A percentile compares a stretch with the other conserved stretches of the same genome.
Conservation (phyloP, 2,329 filamentous ascomycete species). For the Claviceps africana region DNA sequence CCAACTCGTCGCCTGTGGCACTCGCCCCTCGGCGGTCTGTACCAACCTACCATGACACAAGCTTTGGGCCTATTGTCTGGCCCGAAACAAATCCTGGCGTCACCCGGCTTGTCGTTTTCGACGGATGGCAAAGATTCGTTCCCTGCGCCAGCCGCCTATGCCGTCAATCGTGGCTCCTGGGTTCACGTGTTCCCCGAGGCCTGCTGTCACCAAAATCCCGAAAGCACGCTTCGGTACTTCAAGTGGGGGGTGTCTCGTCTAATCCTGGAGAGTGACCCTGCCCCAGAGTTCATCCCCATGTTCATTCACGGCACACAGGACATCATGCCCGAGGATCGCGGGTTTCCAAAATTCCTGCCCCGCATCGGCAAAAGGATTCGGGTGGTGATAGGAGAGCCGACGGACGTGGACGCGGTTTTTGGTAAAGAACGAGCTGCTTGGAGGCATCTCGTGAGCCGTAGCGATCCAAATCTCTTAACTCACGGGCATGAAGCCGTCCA, state of each 20-base stretch:
- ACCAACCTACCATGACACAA: constrained; percentile 78
- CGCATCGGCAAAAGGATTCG: constrained; percentile 55
- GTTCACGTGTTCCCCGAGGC: constrained; percentile 94
- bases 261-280: constrained; percentile 77
- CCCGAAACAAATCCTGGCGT: constrained; percentile 33
- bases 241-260: constrained; percentile 92
- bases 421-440: constrained; percentile 63
- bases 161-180: constrained; percentile 62
- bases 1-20: constrained; percentile 74
- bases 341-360: constrained; percentile 69
- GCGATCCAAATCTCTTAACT: constrained; percentile 33
- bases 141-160: constrained; percentile 57
- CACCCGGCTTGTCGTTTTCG: constrained; percentile 36
- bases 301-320: constrained; percentile 84
- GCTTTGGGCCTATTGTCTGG: constrained; percentile 70
- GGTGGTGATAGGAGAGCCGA: constrained; percentile 64
- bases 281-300: constrained; percentile 81
- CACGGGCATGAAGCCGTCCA: constrained; percentile 50
- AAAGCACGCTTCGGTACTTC: constrained; percentile 81
- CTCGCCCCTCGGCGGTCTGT: constrained; percentile 68
- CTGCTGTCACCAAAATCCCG: constrained; percentile 75
- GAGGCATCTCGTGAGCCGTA: constrained; percentile 45
- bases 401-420: constrained; percentile 62
- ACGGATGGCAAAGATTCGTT: constrained; percentile 55
- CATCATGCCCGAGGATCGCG: constrained; percentile 74